These are phyloP conservation scores for Cucumis sativus DNA, from an alignment of 306 rosid species.

Conservation along the genomic window Cucumber_9930_V3 NC_026655.2:23407501-23408000, in stretches of 20 bases:
- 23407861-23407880: neutral
- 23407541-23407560: neutral
- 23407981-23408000: neutral
- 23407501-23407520: neutral
- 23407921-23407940: neutral
- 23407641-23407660: neutral
- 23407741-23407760: neutral
- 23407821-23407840: neutral
- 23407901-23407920: neutral
- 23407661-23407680: neutral
- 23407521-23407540: neutral
- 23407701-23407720: neutral
- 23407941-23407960: neutral
- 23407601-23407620: neutral
- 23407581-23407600: neutral
- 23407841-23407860: neutral
- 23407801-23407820: neutral
- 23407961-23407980: slow-evolving; percentile 1
- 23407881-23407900: neutral
- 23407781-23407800: neutral
- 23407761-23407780: neutral
- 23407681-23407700: neutral
- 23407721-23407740: neutral
- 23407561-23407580: neutral
- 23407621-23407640: neutral